phyloP scores from a whole-genome alignment of 1,284 basidiomycete genomes.

The Pseudozyma hubeiensis region DNA sequence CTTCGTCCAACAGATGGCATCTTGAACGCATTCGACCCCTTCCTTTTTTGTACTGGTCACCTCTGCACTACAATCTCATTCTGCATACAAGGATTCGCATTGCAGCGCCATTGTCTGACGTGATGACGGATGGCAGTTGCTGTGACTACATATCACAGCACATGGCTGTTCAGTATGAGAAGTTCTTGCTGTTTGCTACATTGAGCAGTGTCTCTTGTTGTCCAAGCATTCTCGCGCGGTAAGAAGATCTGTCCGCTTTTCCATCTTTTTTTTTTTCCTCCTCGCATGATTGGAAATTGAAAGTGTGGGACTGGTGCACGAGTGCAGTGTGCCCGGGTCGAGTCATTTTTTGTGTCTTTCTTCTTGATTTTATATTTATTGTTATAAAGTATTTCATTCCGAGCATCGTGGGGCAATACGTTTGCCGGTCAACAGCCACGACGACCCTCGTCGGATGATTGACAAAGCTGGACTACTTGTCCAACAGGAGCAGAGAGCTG shows the following conservation, averaged over 20 bases:
- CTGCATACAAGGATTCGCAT: not conserved
- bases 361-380: not conserved
- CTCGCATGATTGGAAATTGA: conserved; percentile 3
- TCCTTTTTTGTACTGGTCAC: not conserved
- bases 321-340: conserved; percentile 19
- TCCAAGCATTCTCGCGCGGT: conserved; percentile 28
- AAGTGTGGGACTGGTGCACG: conserved; percentile 1
- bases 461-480: too few relatives aligned
- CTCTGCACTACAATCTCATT: conserved; percentile 3
- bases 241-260: conserved; percentile 29
- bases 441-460: too few relatives aligned
- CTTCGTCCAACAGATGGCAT: not conserved
- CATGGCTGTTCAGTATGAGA: too few relatives aligned
- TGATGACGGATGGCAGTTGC: too few relatives aligned
- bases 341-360: conserved; percentile 25
- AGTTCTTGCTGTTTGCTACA: not conserved
- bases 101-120: too few relatives aligned
- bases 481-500: too few relatives aligned
- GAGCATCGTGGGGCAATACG: not conserved
- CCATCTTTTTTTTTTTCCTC: conserved; percentile 2
- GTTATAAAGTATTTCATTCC: not conserved
- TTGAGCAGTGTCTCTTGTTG: not conserved
- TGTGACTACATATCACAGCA: too few relatives aligned
- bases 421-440: not conserved
- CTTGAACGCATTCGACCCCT: too few relatives aligned